A percentile compares a stretch with the other conserved stretches of the same genome.
Conservation (phyloP, 106 monocot genomes). For the Acorus gramineus region DNA sequence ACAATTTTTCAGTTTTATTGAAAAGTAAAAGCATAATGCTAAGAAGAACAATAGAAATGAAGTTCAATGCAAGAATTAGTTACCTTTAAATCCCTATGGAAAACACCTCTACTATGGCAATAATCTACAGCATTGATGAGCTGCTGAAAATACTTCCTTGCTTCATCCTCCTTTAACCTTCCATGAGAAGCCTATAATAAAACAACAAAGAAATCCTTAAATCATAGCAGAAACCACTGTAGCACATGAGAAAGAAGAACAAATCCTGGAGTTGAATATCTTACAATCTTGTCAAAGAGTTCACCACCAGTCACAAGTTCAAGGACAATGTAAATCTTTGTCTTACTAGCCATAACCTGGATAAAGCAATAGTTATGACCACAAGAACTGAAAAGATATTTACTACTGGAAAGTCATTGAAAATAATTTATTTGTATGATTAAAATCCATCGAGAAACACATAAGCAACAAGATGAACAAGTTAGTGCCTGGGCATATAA, state of each 20-base stretch:
- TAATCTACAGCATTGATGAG: constrained; percentile 90
- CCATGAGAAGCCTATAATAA: constrained; percentile 47
- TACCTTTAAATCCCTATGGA: constrained; percentile 90
- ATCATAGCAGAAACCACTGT: background rate
- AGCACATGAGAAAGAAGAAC: background rate
- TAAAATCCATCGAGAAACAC: no score
- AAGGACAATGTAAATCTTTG: constrained; percentile 83
- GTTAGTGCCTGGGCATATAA: no score
- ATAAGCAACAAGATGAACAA: no score
- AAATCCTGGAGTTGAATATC: constrained; percentile 5
- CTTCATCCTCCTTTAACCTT: constrained; percentile 83
- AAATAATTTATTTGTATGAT: no score
- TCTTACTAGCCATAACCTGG: constrained; percentile 97
- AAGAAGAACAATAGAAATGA: background rate
- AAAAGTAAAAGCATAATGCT: no score
- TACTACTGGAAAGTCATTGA: no score
- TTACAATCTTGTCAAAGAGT: constrained; percentile 93
- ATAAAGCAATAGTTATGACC: background rate
- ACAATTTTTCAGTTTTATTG: background rate
- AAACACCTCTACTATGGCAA: constrained; percentile 93
- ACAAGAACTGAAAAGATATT: no score
- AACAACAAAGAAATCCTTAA: background rate
- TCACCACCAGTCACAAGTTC: constrained; percentile 85
- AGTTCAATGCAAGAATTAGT: background rate
- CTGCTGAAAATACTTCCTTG: constrained; percentile 92